Evolutionary conservation across 1,139 yeast species (phyloP), one percentile per base, ranked within the genome.

Genomic region (Magnusiomyces starmeri): DNA sequence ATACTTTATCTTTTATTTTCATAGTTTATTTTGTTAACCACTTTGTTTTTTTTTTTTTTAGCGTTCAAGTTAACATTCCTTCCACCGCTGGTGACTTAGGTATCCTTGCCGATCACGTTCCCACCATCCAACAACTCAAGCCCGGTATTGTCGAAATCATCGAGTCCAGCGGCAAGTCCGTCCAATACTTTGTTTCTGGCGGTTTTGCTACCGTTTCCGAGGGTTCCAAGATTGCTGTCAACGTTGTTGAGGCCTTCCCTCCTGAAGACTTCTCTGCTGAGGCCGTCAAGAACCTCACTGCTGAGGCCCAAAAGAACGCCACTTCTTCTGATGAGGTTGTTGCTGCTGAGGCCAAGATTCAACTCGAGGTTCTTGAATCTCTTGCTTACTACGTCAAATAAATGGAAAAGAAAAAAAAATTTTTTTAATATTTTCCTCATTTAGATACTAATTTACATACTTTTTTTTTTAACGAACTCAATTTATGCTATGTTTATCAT

Each of bases 151-250:
- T 92, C 64, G 97, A 90, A 74, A 82, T 92, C 68, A 83, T 88
- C 63, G 89, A 87, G 70, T 78, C 83, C 67, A 72, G 82, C 52
- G 94, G 92, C 61, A 75, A 81, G 65, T 79, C 81, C 68, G 88
- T 87, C 77, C 88, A 85, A 74, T 92, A 77, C 74, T 80, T 79
- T 58, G 92, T 92, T 62, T 82, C 96, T 59, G 98, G 98, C 60
- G 99, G 99, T 60, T 85, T 92, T 66, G 98, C 97, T 59, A 83
- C 96, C 56, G 95, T 94, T 59, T 92, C 88, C 71, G 97, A 97
- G 72, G 95, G 90, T 66, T 89, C 95, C 65, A 79, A 84, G 66
- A 78, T 94, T 70, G 83, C 88, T 68, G 84, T 92, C 72, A 85
- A 94, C 69, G 95, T 97, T 60, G 86, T 89, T 65, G 98, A 92